These are phyloP conservation scores for Pythium sp. DNA, from an alignment of 352 stramenopile genomes.

Conservation along the genomic window DNA sequence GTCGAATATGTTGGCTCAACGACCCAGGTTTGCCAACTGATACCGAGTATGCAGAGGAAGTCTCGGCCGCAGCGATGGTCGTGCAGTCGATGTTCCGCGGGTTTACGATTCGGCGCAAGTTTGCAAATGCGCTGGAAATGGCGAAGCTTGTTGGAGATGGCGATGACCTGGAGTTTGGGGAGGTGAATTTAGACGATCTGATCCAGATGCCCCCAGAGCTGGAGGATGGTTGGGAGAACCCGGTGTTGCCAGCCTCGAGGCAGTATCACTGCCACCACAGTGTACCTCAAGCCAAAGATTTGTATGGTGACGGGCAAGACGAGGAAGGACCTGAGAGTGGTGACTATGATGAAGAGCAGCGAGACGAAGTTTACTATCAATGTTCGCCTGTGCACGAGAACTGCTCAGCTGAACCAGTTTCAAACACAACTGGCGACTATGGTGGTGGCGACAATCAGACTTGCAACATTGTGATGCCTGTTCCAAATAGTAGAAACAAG, in stretches of 20 bases:
- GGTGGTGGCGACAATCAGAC: neutral
- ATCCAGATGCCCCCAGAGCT: slow-evolving; percentile 56
- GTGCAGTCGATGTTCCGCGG: slow-evolving; percentile 73
- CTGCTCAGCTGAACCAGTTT: neutral
- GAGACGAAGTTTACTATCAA: neutral
- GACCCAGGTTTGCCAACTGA: neutral
- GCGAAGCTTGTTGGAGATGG: slow-evolving; percentile 32
- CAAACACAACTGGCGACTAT: neutral
- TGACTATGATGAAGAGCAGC: slow-evolving; percentile 1
- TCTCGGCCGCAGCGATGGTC: slow-evolving; percentile 32
- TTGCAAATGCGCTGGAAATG: slow-evolving; percentile 54
- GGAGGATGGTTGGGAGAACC: slow-evolving; percentile 56
- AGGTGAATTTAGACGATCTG: slow-evolving; percentile 57
- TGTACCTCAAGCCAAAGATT: neutral
- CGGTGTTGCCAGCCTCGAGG: slow-evolving; percentile 25
- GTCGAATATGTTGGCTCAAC: neutral
- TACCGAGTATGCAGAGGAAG: slow-evolving; percentile 7
- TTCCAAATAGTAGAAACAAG: neutral
- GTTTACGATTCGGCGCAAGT: slow-evolving; percentile 64
- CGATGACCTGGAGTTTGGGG: slow-evolving; percentile 29
- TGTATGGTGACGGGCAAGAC: slow-evolving; percentile 10
- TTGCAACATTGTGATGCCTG: neutral
- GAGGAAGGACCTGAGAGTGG: neutral
- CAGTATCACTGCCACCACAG: neutral
- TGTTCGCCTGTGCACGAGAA: neutral